Base-by-base conservation (phyloP, 306 rosid species). In the Citrullus colocynthis region DNA sequence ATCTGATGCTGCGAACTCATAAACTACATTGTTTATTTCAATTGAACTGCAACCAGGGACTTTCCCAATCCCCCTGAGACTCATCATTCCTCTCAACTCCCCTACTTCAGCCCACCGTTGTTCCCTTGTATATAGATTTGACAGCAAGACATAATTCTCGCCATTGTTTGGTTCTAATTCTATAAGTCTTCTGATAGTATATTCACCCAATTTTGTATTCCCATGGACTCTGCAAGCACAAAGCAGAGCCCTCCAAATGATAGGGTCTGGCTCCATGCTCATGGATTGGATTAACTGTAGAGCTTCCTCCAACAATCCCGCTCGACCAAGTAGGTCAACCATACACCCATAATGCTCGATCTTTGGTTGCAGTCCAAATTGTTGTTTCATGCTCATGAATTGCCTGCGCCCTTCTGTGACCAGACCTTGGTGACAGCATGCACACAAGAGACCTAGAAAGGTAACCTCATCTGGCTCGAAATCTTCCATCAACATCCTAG, bases 401-500 rank as follows among this genome's bases (percentile, higher is more conserved):
- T 76, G 70, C 70, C 55, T 41, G 20, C 67, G 65, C 15, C 79
- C 79, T 59, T 77, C 80, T 1, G 71, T 59, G 30, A 77, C 80
- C 41, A 77, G 72, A 20, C 80, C 80, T 44, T 77, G 80, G 72
- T 77, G 80, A 77, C 80, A 77, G 48, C 80, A 77, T n/a, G 80
- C 80, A 28, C 58, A 60, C 30, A 77, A 77, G 9, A 77, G 32
- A 20, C 70, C 80, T 41, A 77, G 48, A 24, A 77, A 77, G 58
- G 80, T 77, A 60, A 60, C 57, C 42, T 42, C 72, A 28, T 77
- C 72, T 21, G 80, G 80, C 72, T 44, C 60, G 44, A 77, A 45
- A 77, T 60, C 60, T 42, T 77, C 71, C 57, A 60, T 59, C 80
- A 44, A 37, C 80, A 77, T 77, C 57, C 18, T 77, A 60, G 80